Conservation (phyloP, 495 filamentous ascomycete genomes). For the Daldinia caldariorum region DNA sequence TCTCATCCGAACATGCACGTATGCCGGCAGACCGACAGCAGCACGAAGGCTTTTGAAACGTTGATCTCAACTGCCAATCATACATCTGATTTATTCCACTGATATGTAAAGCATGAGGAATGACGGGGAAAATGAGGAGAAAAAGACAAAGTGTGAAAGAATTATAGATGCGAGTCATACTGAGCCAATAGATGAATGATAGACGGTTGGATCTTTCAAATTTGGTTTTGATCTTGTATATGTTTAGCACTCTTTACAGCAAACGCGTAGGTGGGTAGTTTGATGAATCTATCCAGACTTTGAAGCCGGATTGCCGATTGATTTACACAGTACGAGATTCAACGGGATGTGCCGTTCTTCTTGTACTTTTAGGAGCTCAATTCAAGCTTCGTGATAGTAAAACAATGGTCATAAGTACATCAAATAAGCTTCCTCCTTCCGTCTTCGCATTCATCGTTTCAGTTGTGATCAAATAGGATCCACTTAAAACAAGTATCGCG, state of each 20-base stretch:
- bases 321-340: neutral
- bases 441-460: slow-evolving; percentile 31
- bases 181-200: neutral
- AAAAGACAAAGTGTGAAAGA: neutral
- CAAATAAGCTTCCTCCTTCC: neutral
- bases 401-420: slow-evolving; percentile 7
- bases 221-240: neutral
- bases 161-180: neutral
- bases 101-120: neutral
- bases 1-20: neutral
- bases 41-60: slow-evolving; percentile 4
- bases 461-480: slow-evolving; percentile 40
- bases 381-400: neutral
- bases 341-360: neutral
- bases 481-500: slow-evolving; percentile 35
- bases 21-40: neutral
- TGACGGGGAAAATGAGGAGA: neutral
- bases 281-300: too few species aligned
- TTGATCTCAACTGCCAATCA: neutral
- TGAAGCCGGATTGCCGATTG: slow-evolving; percentile 3
- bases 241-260: neutral
- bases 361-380: neutral
- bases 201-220: neutral
- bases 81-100: neutral
- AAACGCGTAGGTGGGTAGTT: too few species aligned